phyloP scores from a whole-genome alignment of 2,329 filamentous ascomycete species.

The Calonectria leucothoes region DNA sequence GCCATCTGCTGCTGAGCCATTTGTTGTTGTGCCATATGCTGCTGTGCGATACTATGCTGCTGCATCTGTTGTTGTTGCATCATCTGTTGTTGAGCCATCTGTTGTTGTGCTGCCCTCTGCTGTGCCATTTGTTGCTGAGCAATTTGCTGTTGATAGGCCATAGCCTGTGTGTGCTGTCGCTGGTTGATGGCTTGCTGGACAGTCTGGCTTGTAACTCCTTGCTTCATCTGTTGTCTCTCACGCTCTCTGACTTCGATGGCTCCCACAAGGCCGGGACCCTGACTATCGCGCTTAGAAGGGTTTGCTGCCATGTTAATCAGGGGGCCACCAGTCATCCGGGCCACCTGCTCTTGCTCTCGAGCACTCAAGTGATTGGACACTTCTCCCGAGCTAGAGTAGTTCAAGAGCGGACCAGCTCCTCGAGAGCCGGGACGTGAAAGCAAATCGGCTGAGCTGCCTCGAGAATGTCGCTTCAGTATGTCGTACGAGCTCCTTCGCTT shows the following conservation, averaged over 20 bases:
- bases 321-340: conserved; percentile 81
- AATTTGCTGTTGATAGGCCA: conserved; percentile 49
- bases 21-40: conserved; percentile 41
- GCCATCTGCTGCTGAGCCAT: conserved; percentile 47
- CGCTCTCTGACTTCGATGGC: conserved; percentile 84
- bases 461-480: conserved; percentile 53
- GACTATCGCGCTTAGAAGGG: conserved; percentile 52
- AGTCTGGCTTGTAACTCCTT: conserved; percentile 19
- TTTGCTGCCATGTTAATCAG: conserved; percentile 74
- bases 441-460: conserved; percentile 59
- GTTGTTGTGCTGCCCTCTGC: conserved; percentile 37
- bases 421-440: conserved; percentile 68
- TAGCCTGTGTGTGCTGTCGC: conserved; percentile 43
- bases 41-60: conserved; percentile 23
- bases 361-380: conserved; percentile 76
- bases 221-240: conserved; percentile 67
- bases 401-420: conserved; percentile 64
- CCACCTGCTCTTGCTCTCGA: conserved; percentile 89
- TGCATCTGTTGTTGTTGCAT: conserved; percentile 38
- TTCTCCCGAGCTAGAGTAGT: conserved; percentile 56
- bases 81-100: conserved; percentile 45
- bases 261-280: conserved; percentile 76
- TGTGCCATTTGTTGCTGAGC: conserved; percentile 61
- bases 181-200: conserved; percentile 45
- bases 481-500: conserved; percentile 56